phyloP scores from a whole-genome alignment of 1,284 basidiomycete species.

The Singerocomus inundabilis region DNA sequence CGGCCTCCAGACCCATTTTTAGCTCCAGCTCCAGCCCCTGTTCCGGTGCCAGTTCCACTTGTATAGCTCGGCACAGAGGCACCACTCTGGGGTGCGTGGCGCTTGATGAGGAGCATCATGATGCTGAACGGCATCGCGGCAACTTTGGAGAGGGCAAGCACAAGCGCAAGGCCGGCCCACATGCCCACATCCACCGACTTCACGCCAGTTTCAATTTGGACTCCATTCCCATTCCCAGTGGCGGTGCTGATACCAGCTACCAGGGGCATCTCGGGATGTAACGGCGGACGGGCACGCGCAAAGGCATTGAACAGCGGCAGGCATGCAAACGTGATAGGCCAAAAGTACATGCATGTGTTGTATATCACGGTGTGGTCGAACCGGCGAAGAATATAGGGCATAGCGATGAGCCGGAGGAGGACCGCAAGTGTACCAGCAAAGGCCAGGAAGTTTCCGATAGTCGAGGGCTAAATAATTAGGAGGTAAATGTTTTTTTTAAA shows the following conservation, averaged over 20 bases:
- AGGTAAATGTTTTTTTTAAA: background rate
- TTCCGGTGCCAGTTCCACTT: too few relatives aligned
- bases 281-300: background rate
- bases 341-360: conserved; percentile 13
- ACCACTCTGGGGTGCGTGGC: background rate
- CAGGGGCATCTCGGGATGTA: background rate
- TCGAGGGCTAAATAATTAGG: conserved; percentile 4
- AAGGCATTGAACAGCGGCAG: conserved; percentile 15
- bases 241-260: too few relatives aligned
- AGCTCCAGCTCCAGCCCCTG: too few relatives aligned
- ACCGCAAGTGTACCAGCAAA: conserved; percentile 7
- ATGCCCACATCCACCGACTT: background rate
- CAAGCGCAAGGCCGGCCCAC: conserved; percentile 12
- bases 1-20: background rate
- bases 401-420: conserved; percentile 7
- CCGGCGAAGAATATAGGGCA: conserved; percentile 16
- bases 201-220: background rate
- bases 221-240: background rate
- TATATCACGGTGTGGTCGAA: conserved; percentile 18
- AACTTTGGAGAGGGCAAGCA: conserved; percentile 11
- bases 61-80: too few relatives aligned
- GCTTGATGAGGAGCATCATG: conserved; percentile 15
- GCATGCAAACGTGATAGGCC: conserved; percentile 11
- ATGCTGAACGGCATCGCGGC: conserved; percentile 13
- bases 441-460: conserved; percentile 13